A percentile compares a stretch with the other conserved stretches of the same genome.
Evolutionary conservation across 257 asterid species (phyloP).

Genomic region (Haberlea rhodopensis): DNA sequence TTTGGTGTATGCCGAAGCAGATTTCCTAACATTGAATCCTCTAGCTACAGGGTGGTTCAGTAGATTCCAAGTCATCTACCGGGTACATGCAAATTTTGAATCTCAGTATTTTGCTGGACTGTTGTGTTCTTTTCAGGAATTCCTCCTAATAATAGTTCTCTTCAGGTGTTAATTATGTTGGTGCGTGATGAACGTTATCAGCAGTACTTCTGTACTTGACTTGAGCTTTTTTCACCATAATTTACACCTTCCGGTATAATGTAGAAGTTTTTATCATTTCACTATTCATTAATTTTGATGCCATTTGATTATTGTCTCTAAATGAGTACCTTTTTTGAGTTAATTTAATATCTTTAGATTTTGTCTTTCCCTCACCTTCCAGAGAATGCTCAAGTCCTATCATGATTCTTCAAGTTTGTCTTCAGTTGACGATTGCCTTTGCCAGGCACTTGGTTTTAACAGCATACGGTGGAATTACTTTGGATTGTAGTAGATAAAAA

Average conservation of each 20-base stretch:
- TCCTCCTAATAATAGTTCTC: not conserved
- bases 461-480: not conserved
- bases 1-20: no score
- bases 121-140: not conserved
- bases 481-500: conserved; percentile 26
- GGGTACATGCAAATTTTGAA: no score
- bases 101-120: not conserved
- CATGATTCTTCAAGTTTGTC: conserved; percentile 13
- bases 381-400: conserved; percentile 8
- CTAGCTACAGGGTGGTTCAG: no score
- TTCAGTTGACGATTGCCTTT: not conserved
- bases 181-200: not conserved
- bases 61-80: no score
- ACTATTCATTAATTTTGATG: not conserved
- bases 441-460: not conserved
- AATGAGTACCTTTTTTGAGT: not conserved
- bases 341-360: conserved; percentile 2
- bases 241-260: not conserved
- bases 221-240: not conserved
- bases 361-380: not conserved
- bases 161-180: not conserved
- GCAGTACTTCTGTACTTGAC: not conserved
- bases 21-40: no score
- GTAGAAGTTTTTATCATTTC: not conserved
- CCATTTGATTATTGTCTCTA: not conserved